Base-by-base conservation (phyloP, 129 eudicot genomes). In the Silybum marianum region DNA sequence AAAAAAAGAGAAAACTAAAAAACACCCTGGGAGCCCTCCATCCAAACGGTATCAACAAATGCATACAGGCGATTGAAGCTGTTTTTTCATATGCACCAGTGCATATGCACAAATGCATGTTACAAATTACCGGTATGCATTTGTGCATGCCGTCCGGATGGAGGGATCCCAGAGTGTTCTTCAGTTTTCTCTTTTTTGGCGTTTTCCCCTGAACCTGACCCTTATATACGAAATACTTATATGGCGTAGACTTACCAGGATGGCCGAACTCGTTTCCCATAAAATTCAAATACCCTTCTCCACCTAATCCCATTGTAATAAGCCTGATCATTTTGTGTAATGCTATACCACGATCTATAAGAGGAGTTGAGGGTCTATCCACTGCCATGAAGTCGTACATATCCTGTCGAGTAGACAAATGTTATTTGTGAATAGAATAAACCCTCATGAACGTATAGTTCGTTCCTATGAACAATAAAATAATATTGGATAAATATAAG, bases 191-290 rank as follows among this genome's bases (percentile, higher is more conserved):
- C n/a, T n/a, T n/a, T n/a, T n/a, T n/a, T n/a, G n/a, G n/a, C n/a
- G n/a, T n/a, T n/a, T n/a, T n/a, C n/a, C n/a, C n/a, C n/a, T n/a
- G n/a, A n/a, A n/a, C n/a, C n/a, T n/a, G n/a, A n/a, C n/a, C n/a
- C n/a, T 16, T 8, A 36, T 7, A 78, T 36, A 54, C 11, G 24
- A 32, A 3, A 19, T 19, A 71, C 25, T 66, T 32, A 12, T 48
- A 60, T 2, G 72, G 38, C 40, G 40, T 73, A 68, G 30, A 22
- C 87, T 69, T 82, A 95, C 99, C 99, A 81, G 99, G 99, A 89
- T 96, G 99, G 23, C 99, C 99, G 80, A 96, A 96, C 85, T 96
- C 99, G 68, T 96, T 96, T 87, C 99, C 99, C 99, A 96, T 96
- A 79, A 96, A 96, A 88, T 96, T 96, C 69, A 96, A 78, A 78